Evolutionary conservation across 2,329 filamentous ascomycete genomes (phyloP).

Genomic region (Aspergillus aculeatinus): DNA sequence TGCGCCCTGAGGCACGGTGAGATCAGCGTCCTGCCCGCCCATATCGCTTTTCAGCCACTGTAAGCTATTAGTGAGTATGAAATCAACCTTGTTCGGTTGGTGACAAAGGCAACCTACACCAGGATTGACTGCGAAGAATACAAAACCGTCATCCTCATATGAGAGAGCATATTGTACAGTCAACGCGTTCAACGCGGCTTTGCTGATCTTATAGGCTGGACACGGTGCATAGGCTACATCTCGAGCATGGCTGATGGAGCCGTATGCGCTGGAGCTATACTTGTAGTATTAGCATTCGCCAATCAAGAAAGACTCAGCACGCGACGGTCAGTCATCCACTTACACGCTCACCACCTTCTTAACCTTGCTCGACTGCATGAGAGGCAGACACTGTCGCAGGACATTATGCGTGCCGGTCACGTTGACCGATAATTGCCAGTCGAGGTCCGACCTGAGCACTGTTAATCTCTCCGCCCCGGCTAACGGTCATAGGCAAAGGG

Average conservation of each 20-base stretch:
- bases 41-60: conserved; percentile 14
- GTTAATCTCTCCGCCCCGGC: no score
- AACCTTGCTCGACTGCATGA: not conserved
- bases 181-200: conserved; percentile 51
- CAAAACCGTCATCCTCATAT: conserved; percentile 44
- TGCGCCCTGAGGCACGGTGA: conserved; percentile 7
- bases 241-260: not conserved
- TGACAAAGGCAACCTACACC: conserved; percentile 39
- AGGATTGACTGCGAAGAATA: conserved; percentile 44
- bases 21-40: conserved; percentile 10
- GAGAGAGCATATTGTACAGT: conserved; percentile 38
- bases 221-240: conserved; percentile 17
- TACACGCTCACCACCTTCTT: conserved; percentile 14
- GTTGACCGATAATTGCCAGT: conserved; percentile 9
- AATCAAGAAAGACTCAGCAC: no score
- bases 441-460: conserved; percentile 7
- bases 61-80: not conserved
- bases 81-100: no score
- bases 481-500: no score
- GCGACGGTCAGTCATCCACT: not conserved
- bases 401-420: conserved; percentile 11
- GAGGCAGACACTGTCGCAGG: conserved; percentile 1
- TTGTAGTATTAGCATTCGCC: no score
- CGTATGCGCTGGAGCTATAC: not conserved
- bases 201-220: conserved; percentile 49